phyloP scores from a whole-genome alignment of 352 stramenopile species.

The Pythium biforme region DNA sequence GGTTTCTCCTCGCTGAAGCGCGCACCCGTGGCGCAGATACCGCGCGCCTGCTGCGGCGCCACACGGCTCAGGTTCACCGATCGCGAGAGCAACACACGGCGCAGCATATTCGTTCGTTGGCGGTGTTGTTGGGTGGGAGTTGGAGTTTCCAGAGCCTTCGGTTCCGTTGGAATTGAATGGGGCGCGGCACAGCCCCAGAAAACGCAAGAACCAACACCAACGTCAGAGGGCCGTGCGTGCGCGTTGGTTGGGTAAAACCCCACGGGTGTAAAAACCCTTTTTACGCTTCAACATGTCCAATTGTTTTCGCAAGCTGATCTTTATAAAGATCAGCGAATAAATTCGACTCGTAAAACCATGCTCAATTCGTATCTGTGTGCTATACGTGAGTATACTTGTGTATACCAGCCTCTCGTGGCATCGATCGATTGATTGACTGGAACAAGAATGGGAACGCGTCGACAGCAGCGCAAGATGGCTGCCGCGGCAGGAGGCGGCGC shows the following conservation, averaged over 20 bases:
- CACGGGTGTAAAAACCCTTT: slow-evolving; percentile 21
- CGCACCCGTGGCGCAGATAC: slow-evolving; percentile 40
- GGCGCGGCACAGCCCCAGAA: slow-evolving; percentile 8
- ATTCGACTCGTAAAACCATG: background rate
- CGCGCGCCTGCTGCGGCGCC: slow-evolving; percentile 43
- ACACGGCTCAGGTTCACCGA: slow-evolving; percentile 34
- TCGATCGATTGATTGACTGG: no score
- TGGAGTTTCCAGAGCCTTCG: slow-evolving; percentile 13
- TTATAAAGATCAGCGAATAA: no score
- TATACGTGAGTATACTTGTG: slow-evolving; percentile 1
- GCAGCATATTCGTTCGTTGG: slow-evolving; percentile 45
- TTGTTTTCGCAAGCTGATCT: no score
- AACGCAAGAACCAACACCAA: slow-evolving; percentile 9
- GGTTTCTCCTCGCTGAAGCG: slow-evolving; percentile 60
- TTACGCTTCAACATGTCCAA: slow-evolving; percentile 26
- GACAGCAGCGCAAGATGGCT: slow-evolving; percentile 11
- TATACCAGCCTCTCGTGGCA: slow-evolving; percentile 4
- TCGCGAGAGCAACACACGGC: slow-evolving; percentile 55
- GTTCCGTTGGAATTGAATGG: slow-evolving; percentile 21
- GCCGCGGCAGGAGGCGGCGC: background rate
- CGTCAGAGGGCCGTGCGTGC: slow-evolving; percentile 4
- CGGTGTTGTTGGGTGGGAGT: background rate
- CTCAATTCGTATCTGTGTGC: background rate
- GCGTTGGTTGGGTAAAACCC: slow-evolving; percentile 11
- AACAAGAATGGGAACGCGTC: background rate